Evolutionary conservation across 2,329 filamentous ascomycete genomes (phyloP).

Genomic region (Curvularia spicifera): DNA sequence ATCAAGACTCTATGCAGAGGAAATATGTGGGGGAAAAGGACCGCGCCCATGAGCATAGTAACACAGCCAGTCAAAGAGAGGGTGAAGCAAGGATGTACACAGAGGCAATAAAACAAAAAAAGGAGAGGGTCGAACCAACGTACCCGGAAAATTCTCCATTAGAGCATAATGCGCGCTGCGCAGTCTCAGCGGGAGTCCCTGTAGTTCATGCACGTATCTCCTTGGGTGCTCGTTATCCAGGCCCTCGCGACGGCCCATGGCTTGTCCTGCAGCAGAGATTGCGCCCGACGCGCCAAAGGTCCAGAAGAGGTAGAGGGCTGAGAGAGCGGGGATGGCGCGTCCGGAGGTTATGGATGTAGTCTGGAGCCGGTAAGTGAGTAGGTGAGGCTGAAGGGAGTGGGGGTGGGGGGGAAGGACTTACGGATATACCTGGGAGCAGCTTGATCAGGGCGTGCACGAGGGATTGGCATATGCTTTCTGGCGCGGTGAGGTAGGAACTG

Average conservation of each 20-base stretch:
- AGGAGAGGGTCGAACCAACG: background rate
- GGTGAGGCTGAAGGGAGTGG: too few relatives aligned
- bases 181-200: slow-evolving; percentile 27
- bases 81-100: too few relatives aligned
- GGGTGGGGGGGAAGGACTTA: slow-evolving; percentile 7
- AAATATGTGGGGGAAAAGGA: too few relatives aligned
- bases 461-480: slow-evolving; percentile 27
- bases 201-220: slow-evolving; percentile 20
- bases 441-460: slow-evolving; percentile 32
- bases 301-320: slow-evolving; percentile 32
- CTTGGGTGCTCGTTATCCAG: slow-evolving; percentile 27
- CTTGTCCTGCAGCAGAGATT: slow-evolving; percentile 29
- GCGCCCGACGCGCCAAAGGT: slow-evolving; percentile 32
- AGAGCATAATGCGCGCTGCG: slow-evolving; percentile 32
- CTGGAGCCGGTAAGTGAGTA: background rate
- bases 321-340: slow-evolving; percentile 32
- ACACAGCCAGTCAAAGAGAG: too few relatives aligned
- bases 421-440: slow-evolving; percentile 27
- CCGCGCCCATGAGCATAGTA: too few relatives aligned
- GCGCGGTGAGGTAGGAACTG: slow-evolving; percentile 29
- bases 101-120: background rate
- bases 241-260: slow-evolving; percentile 28
- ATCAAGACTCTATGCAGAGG: too few relatives aligned
- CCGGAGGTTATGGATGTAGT: slow-evolving; percentile 26
- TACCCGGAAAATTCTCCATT: slow-evolving; percentile 35